Conservation (phyloP, 2,329 filamentous ascomycete genomes). For the Fusarium kyushuense region DNA sequence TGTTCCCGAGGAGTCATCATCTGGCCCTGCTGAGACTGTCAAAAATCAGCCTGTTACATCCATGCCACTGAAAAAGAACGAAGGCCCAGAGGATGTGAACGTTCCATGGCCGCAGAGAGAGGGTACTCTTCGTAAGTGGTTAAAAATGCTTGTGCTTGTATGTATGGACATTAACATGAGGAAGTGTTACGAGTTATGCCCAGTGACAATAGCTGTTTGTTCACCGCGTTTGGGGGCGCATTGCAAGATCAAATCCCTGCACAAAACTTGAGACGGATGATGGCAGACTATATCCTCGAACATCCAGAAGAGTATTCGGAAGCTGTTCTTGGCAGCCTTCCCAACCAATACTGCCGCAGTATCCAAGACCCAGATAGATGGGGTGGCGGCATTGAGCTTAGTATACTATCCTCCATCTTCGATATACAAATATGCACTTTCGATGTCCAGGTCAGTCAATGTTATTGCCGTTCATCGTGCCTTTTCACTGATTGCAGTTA, state of each 20-base stretch:
- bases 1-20: slow-evolving; percentile 55
- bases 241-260: slow-evolving; percentile 70
- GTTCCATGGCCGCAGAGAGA: slow-evolving; percentile 63
- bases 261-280: slow-evolving; percentile 75
- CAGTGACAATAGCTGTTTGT: slow-evolving; percentile 95
- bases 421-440: slow-evolving; percentile 86
- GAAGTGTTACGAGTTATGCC: slow-evolving; percentile 91
- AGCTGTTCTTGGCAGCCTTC: slow-evolving; percentile 79
- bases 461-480: neutral
- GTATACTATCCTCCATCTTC: slow-evolving; percentile 86
- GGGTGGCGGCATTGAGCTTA: slow-evolving; percentile 92
- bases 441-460: slow-evolving; percentile 72
- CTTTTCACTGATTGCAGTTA: slow-evolving; percentile 20
- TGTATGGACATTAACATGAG: slow-evolving; percentile 43
- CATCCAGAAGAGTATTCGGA: slow-evolving; percentile 79
- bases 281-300: slow-evolving; percentile 81
- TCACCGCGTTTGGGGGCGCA: slow-evolving; percentile 86
- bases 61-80: slow-evolving; percentile 10
- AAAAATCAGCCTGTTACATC: slow-evolving; percentile 12
- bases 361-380: slow-evolving; percentile 85
- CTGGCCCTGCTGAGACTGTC: slow-evolving; percentile 21
- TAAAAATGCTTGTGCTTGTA: neutral
- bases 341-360: slow-evolving; percentile 82
- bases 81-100: slow-evolving; percentile 51
- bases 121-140: slow-evolving; percentile 62